Percentiles rank a stretch among this genome's conserved stretches.
Evolutionary conservation across 345 rosid genomes (phyloP).

Genomic region (Chamaenerion angustifolium): DNA sequence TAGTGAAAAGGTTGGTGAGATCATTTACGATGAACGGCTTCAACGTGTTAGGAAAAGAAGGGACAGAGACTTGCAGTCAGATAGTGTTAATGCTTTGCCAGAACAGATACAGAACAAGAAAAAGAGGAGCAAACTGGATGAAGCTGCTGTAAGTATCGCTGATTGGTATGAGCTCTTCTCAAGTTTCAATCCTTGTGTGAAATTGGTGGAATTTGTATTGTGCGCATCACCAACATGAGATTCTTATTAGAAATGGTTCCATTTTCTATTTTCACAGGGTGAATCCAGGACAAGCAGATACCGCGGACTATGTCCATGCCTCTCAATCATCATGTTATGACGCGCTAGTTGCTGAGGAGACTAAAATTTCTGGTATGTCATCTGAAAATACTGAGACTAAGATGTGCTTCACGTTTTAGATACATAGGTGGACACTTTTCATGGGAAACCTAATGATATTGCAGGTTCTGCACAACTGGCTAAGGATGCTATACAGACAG

Average conservation of each 20-base stretch:
- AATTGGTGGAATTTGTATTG: not conserved
- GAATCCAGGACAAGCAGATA: slow-evolving; percentile 11
- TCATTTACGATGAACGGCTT: slow-evolving; percentile 23
- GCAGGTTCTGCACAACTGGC: too few relatives aligned
- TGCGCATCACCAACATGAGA: too few relatives aligned
- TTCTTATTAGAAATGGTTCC: too few relatives aligned
- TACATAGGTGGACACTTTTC: too few relatives aligned
- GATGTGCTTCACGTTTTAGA: too few relatives aligned
- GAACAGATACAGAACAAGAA: slow-evolving; percentile 22
- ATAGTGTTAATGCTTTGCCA: slow-evolving; percentile 13
- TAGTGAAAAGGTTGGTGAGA: slow-evolving; percentile 12
- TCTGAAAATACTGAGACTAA: too few relatives aligned
- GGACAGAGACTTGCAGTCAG: slow-evolving; percentile 15
- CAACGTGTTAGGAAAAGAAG: slow-evolving; percentile 50
- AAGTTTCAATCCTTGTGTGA: not conserved
- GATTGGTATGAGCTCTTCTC: slow-evolving; percentile 21
- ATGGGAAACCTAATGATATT: too few relatives aligned
- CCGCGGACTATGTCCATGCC: too few relatives aligned
- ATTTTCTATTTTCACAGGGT: slow-evolving; percentile 1
- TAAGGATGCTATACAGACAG: too few relatives aligned
- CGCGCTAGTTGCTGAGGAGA: too few relatives aligned
- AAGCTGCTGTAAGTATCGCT: slow-evolving; percentile 14
- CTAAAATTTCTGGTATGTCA: too few relatives aligned
- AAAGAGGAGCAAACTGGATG: slow-evolving; percentile 38
- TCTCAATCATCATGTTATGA: too few relatives aligned